phyloP scores from a whole-genome alignment of 768 basidiomycete species.

The Podaxis sp. region DNA sequence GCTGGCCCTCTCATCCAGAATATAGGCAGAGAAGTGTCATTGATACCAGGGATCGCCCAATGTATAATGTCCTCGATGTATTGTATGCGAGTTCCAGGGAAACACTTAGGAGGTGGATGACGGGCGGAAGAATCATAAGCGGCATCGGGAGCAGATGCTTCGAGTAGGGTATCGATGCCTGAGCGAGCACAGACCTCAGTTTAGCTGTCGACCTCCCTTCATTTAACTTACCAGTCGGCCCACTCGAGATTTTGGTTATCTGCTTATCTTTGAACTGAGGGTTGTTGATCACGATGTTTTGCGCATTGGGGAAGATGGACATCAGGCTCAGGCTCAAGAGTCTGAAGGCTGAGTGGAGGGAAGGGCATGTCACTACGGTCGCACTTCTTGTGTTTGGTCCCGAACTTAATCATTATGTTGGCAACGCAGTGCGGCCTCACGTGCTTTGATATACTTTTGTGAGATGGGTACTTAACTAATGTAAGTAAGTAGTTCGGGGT shows the following conservation, averaged over 20 bases:
- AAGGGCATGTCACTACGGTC: too few species aligned
- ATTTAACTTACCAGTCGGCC: too few species aligned
- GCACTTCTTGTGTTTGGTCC: too few species aligned
- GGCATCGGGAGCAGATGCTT: neutral
- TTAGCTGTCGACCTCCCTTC: too few species aligned
- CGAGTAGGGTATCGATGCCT: neutral
- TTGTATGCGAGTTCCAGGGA: neutral
- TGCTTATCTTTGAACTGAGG: neutral
- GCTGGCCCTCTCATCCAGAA: slow-evolving; percentile 2
- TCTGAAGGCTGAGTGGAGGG: too few species aligned
- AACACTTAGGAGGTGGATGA: neutral
- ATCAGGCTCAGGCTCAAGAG: slow-evolving; percentile 10
- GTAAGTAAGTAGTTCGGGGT: too few species aligned
- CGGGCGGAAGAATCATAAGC: neutral
- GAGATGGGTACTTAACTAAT: too few species aligned
- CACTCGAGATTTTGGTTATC: too few species aligned
- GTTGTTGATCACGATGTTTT: slow-evolving; percentile 11
- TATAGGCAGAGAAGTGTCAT: neutral
- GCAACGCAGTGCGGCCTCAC: too few species aligned
- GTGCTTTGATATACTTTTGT: too few species aligned
- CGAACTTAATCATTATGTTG: too few species aligned
- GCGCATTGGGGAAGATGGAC: slow-evolving; percentile 2
- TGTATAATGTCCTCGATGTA: neutral
- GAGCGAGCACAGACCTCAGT: neutral
- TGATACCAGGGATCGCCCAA: neutral